Evolutionary conservation across 805 yeast genomes (phyloP).

Genomic region (Sugiyamaella chiloensis): DNA sequence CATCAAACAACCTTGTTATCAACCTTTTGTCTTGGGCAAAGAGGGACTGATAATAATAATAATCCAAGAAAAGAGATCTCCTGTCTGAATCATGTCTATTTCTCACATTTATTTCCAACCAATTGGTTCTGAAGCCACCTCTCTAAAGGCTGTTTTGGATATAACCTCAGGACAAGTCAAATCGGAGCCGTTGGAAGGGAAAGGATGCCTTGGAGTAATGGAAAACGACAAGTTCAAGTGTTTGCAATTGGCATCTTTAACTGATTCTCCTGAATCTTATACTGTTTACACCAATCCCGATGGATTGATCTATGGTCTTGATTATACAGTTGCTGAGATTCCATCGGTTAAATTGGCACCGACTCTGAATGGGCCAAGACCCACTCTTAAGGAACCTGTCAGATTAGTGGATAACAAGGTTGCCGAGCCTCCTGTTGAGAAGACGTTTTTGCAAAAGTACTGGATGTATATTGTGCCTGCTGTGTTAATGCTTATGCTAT

Average conservation of each 20-base stretch:
- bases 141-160: not conserved
- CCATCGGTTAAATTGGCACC: not conserved
- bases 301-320: constrained; percentile 2
- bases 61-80: no score
- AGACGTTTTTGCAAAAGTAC: constrained; percentile 30
- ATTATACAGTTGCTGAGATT: constrained; percentile 1
- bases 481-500: constrained; percentile 23
- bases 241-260: constrained; percentile 11
- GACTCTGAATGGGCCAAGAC: constrained; percentile 21
- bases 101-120: constrained; percentile 8
- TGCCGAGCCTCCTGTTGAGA: constrained; percentile 22
- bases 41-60: no score
- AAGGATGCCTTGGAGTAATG: constrained; percentile 20
- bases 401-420: constrained; percentile 28
- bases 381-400: constrained; percentile 23
- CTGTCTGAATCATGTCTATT: no score
- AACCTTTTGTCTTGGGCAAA: no score
- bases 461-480: constrained; percentile 31
- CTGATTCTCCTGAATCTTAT: constrained; percentile 10
- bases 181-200: constrained; percentile 12
- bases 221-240: constrained; percentile 17
- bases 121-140: not conserved
- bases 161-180: not conserved
- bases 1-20: no score
- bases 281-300: constrained; percentile 5